Base-by-base conservation (phyloP, 2,329 filamentous ascomycete genomes). In the Fusarium nisikadoi region DNA sequence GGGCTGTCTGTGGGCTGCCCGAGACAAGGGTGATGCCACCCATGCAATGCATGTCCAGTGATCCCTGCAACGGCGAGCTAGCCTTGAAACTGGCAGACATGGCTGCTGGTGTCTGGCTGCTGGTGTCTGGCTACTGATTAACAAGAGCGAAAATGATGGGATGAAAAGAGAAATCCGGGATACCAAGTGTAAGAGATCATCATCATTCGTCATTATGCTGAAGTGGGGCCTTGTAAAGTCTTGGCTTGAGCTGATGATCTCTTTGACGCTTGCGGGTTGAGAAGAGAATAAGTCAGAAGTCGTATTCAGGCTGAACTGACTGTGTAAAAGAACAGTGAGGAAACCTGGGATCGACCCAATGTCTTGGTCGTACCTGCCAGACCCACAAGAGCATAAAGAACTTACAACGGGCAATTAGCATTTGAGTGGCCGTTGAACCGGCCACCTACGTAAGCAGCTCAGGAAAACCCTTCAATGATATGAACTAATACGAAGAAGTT, bases 11-110 rank as follows among this genome's bases (percentile, higher is more conserved):
- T 63, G 65, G 65, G 39, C 33, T 68, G 57, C 57, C 65, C 50
- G 64, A 68, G 64, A 68, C 65, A 68, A 68, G 57, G 65, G 57
- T 31, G 39, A 52, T 52, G 14, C 39, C 35, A 61, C 47, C 62
- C 65, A 65, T 62, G 62, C 49, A 46, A 36, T 64, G 38, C 46
- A 43, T 45, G 35, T 38, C 31, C 43, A 58, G 17, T 50, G 23
- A 43, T 20, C 52, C 38, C 66, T 54, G 29, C 38, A 47, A 59
- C 43, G 14, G 31, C 46, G 36, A 46, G 46, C 57, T 64, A 59
- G 60, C 52, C 42, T 33, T 53, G 33, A n/a, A 27, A 23, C 23
- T 53, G 35, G 23, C 25, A 38, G 33, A 52, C 23, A 29, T 53
- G 49, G 49, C 49, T 38, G 33, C 19, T 39, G 49, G 49, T n/a